These are phyloP conservation scores for Jasminum sambac DNA, from an alignment of 257 asterid species.

Conservation along the genomic window DNA sequence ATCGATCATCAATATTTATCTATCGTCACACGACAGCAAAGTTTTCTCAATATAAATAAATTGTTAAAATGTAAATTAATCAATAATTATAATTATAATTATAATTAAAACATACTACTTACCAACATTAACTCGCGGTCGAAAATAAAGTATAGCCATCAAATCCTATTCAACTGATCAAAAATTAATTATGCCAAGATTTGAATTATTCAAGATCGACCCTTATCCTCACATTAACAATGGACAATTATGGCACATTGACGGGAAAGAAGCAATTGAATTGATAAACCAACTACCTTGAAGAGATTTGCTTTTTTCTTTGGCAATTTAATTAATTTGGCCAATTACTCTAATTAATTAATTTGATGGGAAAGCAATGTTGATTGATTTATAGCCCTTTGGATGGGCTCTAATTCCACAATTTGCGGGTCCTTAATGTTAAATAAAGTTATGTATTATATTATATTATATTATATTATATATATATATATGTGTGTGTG, in stretches of 20 bases:
- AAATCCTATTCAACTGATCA: background rate
- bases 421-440: slow-evolving; percentile 45
- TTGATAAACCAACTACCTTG: slow-evolving; percentile 39
- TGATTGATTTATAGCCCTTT: slow-evolving; percentile 35
- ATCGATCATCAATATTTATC: no score
- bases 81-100: no score
- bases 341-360: slow-evolving; percentile 24
- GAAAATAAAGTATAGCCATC: background rate
- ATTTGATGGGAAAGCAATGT: slow-evolving; percentile 36
- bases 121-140: no score
- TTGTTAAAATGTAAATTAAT: no score
- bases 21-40: no score
- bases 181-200: background rate
- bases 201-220: background rate
- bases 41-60: no score
- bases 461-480: no score
- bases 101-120: no score
- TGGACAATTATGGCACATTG: slow-evolving; percentile 4
- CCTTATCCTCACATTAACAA: background rate
- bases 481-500: no score
- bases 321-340: slow-evolving; percentile 29
- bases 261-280: slow-evolving; percentile 33
- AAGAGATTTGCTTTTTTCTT: slow-evolving; percentile 32
- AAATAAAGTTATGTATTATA: slow-evolving; percentile 30
- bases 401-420: slow-evolving; percentile 39